Percentiles rank a stretch among this genome's conserved stretches.
Evolutionary conservation across 495 filamentous ascomycete species (phyloP).

Genomic region (Monascus purpureus): DNA sequence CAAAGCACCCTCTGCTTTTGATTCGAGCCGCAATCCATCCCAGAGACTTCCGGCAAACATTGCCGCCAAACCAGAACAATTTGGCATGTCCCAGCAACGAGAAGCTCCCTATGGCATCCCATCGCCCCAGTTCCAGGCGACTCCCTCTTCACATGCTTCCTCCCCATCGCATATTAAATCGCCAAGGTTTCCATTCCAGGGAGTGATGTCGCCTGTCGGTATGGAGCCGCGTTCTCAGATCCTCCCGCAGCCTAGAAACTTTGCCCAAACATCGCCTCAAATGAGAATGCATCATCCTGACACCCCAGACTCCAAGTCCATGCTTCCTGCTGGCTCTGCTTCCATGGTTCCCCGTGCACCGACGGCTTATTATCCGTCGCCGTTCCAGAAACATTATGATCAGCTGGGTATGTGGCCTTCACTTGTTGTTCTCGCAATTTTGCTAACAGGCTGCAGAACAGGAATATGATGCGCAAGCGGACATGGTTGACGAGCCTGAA

Average conservation of each 20-base stretch:
- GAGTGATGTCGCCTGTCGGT: constrained; percentile 52
- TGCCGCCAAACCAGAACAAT: constrained; percentile 55
- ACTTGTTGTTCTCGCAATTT: constrained; percentile 28
- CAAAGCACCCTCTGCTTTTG: constrained; percentile 51
- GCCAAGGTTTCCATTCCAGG: constrained; percentile 55
- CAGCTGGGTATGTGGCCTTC: constrained; percentile 93
- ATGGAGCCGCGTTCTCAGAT: constrained; percentile 46
- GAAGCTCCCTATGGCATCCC: constrained; percentile 33
- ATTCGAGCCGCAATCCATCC: constrained; percentile 56
- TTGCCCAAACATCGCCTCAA: constrained; percentile 25
- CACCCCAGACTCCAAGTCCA: constrained; percentile 21
- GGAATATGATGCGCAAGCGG: constrained; percentile 94
- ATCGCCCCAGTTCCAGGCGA: constrained; percentile 56
- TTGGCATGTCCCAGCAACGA: constrained; percentile 37
- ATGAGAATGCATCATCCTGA: constrained; percentile 31
- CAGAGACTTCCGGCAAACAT: constrained; percentile 56
- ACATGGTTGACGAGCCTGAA: constrained; percentile 78
- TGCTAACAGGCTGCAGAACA: constrained; percentile 50
- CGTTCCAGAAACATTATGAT: constrained; percentile 88
- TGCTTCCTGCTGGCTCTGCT: constrained; percentile 10
- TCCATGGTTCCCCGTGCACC: constrained; percentile 22
- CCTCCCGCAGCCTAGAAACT: constrained; percentile 26
- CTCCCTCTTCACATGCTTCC: constrained; percentile 67
- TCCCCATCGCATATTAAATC: constrained; percentile 62
- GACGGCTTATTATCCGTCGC: constrained; percentile 63